Evolutionary conservation across 2,329 filamentous ascomycete genomes (phyloP).

Genomic region (Talaromyces sp.): DNA sequence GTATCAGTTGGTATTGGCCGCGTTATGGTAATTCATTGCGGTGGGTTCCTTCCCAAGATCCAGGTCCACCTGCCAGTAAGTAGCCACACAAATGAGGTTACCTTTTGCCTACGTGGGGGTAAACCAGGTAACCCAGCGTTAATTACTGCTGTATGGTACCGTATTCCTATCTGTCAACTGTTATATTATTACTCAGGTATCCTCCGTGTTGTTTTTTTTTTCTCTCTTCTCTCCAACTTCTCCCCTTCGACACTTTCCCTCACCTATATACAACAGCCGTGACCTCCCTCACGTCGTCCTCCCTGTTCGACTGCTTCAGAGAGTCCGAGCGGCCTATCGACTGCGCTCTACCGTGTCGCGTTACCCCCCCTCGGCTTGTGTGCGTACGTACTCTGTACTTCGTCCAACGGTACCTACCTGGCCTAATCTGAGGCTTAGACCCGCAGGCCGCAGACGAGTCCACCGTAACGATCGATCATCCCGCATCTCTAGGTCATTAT

Average conservation of each 20-base stretch:
- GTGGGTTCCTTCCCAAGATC: constrained; percentile 15
- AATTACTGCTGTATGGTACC: constrained; percentile 1
- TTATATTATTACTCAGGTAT: constrained; percentile 8
- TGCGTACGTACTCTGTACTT: constrained; percentile 1
- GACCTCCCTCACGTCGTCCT: background rate
- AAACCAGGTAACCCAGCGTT: constrained; percentile 4
- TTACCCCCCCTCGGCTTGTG: background rate
- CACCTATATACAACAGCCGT: background rate
- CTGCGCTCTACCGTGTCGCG: background rate
- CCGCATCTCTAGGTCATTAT: constrained; percentile 39
- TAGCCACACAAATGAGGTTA: constrained; percentile 12
- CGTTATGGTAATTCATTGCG: constrained; percentile 4
- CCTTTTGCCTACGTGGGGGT: constrained; percentile 9
- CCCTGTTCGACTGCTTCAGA: background rate
- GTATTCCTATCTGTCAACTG: background rate
- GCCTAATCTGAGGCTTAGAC: constrained; percentile 17
- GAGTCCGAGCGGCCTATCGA: background rate
- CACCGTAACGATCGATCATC: constrained; percentile 22
- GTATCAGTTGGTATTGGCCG: background rate
- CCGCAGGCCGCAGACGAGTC: constrained; percentile 12
- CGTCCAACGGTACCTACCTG: constrained; percentile 12
- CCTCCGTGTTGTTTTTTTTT: constrained; percentile 16
- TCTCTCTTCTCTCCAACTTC: constrained; percentile 17
- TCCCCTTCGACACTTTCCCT: constrained; percentile 17
- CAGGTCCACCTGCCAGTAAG: background rate